A percentile compares a stretch with the other conserved stretches of the same genome.
Conservation (phyloP, 2,329 filamentous ascomycete genomes). For the Penicillium nordicum region DNA sequence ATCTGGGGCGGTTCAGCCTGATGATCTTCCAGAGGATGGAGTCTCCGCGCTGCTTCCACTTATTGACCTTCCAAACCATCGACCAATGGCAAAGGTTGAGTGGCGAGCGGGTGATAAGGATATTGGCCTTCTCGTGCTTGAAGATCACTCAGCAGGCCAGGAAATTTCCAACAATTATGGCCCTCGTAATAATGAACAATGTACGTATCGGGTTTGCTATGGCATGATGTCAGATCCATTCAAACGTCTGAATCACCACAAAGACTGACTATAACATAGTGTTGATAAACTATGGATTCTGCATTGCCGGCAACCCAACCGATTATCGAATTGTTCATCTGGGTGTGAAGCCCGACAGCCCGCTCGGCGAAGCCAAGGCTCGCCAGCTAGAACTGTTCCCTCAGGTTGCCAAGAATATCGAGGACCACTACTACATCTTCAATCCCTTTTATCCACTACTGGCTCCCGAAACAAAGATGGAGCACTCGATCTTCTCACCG, state of each 20-base stretch:
- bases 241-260: background rate
- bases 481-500: conserved; percentile 43
- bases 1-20: conserved; percentile 32
- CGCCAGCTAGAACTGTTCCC: conserved; percentile 36
- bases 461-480: conserved; percentile 32
- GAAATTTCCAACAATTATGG: conserved; percentile 70
- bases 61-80: conserved; percentile 70
- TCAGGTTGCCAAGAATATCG: conserved; percentile 25
- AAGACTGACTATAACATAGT: conserved; percentile 26
- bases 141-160: conserved; percentile 46
- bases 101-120: conserved; percentile 53
- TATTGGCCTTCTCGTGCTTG: conserved; percentile 43
- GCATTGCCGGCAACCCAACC: conserved; percentile 41
- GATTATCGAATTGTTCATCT: conserved; percentile 45
- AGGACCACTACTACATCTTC: conserved; percentile 45
- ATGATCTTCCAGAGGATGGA: conserved; percentile 51
- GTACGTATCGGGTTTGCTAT: conserved; percentile 23
- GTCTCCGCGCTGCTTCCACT: conserved; percentile 68
- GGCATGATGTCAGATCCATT: no score
- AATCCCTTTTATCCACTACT: conserved; percentile 45
- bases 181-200: conserved; percentile 69
- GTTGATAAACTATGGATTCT: conserved; percentile 48
- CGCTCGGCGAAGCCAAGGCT: conserved; percentile 35
- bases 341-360: conserved; percentile 38
- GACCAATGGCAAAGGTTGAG: conserved; percentile 55